Conservation (phyloP, 805 yeast genomes). For the Cyberlindnera meyerae region DNA sequence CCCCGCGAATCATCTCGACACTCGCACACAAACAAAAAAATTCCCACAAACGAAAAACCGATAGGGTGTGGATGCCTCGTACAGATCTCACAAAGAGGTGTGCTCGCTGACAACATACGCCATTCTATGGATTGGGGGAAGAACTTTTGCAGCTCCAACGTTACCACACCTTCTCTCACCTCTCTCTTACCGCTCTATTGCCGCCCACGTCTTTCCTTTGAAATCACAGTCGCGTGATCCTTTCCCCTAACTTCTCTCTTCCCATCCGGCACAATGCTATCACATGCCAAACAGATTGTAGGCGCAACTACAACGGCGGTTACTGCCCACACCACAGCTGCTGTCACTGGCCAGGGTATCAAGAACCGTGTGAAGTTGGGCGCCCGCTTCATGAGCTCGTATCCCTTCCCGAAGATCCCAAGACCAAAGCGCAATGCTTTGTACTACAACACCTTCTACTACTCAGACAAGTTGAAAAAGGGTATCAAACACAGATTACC, state of each 20-base stretch:
- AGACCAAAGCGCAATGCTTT: constrained; percentile 51
- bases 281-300: constrained; percentile 18
- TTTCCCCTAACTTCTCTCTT: neutral
- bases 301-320: constrained; percentile 9
- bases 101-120: too few species aligned
- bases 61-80: too few species aligned
- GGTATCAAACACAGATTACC: constrained; percentile 27
- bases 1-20: too few species aligned
- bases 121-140: too few species aligned
- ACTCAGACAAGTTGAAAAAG: constrained; percentile 33
- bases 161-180: too few species aligned
- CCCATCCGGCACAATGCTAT: constrained; percentile 14
- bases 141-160: too few species aligned
- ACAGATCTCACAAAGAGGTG: too few species aligned
- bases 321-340: constrained; percentile 10
- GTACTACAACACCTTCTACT: constrained; percentile 38
- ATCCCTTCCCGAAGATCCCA: constrained; percentile 50
- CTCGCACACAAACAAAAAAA: too few species aligned
- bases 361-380: constrained; percentile 12
- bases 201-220: neutral
- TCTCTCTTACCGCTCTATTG: constrained; percentile 2
- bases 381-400: constrained; percentile 23
- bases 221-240: neutral
- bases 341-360: constrained; percentile 8
- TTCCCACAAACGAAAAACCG: too few species aligned